phyloP scores from a whole-genome alignment of 495 filamentous ascomycete species.

The Letharia columbiana region DNA sequence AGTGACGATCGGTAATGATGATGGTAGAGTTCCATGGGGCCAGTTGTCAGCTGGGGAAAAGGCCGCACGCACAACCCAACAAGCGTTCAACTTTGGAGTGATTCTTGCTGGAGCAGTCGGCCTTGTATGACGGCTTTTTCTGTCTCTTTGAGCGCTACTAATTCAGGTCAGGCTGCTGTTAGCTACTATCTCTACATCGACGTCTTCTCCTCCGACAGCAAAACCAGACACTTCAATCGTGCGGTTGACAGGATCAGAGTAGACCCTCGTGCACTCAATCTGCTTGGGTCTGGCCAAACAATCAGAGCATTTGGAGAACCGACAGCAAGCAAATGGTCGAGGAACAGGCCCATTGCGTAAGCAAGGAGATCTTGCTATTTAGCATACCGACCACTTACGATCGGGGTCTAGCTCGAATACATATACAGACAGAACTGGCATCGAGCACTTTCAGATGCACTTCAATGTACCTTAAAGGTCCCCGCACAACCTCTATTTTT shows the following conservation, averaged over 20 bases:
- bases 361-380: slow-evolving; percentile 23
- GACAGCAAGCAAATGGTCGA: slow-evolving; percentile 71
- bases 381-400: not conserved
- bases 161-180: slow-evolving; percentile 53
- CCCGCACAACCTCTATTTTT: not conserved
- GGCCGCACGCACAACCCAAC: slow-evolving; percentile 76
- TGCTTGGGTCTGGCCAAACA: slow-evolving; percentile 68
- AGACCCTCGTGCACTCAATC: slow-evolving; percentile 56
- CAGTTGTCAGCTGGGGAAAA: slow-evolving; percentile 70
- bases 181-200: slow-evolving; percentile 74
- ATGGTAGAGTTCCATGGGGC: slow-evolving; percentile 70
- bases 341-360: slow-evolving; percentile 77
- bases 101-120: slow-evolving; percentile 65
- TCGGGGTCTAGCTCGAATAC: slow-evolving; percentile 45
- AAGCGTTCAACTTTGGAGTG: slow-evolving; percentile 76
- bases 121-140: slow-evolving; percentile 48
- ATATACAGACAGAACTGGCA: slow-evolving; percentile 62
- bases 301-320: slow-evolving; percentile 81
- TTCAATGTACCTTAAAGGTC: slow-evolving; percentile 58
- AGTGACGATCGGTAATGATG: slow-evolving; percentile 74
- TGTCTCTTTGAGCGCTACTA: not conserved
- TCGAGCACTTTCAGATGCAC: slow-evolving; percentile 75
- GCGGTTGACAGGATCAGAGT: slow-evolving; percentile 70
- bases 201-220: slow-evolving; percentile 77
- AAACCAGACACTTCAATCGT: slow-evolving; percentile 80